Evolutionary conservation across 352 stramenopile genomes (phyloP).

Genomic region (Phytophthora melonis): DNA sequence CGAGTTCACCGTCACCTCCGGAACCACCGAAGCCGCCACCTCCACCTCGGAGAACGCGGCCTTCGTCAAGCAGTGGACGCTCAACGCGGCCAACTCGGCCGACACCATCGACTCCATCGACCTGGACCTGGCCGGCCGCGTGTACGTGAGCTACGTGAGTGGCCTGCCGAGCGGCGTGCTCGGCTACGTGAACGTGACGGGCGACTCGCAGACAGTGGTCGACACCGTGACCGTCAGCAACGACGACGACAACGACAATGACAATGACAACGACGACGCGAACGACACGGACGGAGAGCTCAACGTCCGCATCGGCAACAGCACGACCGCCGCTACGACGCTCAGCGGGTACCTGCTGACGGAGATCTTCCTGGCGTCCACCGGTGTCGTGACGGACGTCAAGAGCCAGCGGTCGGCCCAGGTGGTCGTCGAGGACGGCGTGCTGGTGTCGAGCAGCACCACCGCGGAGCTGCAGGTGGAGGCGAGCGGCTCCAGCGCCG

Average conservation of each 20-base stretch:
- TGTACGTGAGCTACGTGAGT: constrained; percentile 42
- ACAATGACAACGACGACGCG: constrained; percentile 27
- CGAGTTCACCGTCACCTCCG: constrained; percentile 38
- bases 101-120: constrained; percentile 40
- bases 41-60: constrained; percentile 32
- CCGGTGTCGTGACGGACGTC: constrained; percentile 36
- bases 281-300: constrained; percentile 35
- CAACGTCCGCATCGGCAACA: constrained; percentile 35
- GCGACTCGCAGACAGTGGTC: constrained; percentile 35
- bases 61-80: constrained; percentile 46
- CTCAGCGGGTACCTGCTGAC: constrained; percentile 43
- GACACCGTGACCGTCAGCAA: constrained; percentile 38
- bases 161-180: constrained; percentile 34
- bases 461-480: constrained; percentile 41
- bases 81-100: constrained; percentile 21
- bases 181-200: constrained; percentile 51
- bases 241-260: constrained; percentile 12
- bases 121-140: constrained; percentile 34
- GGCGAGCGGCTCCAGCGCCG: constrained; percentile 34
- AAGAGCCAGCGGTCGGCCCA: constrained; percentile 36
- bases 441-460: constrained; percentile 35
- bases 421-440: constrained; percentile 40
- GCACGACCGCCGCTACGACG: constrained; percentile 11
- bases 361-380: constrained; percentile 39
- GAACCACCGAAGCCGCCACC: constrained; percentile 23